Percentiles rank a stretch among this genome's conserved stretches.
phyloP scores from a whole-genome alignment of 2,329 filamentous ascomycete species.

The Fusarium sublunatum region DNA sequence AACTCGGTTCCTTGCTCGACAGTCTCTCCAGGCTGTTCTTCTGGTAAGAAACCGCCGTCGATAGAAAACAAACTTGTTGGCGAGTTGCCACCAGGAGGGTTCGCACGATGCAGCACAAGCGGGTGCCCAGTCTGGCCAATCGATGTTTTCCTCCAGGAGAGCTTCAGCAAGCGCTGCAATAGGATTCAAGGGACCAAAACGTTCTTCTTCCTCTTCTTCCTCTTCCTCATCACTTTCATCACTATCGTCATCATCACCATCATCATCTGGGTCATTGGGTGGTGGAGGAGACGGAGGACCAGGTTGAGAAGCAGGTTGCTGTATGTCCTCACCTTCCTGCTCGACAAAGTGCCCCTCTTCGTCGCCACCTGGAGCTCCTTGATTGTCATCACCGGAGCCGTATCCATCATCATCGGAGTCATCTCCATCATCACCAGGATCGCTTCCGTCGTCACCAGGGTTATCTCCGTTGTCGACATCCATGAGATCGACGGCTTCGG shows the following conservation, averaged over 20 bases:
- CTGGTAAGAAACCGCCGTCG: background rate
- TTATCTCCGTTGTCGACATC: constrained; percentile 1
- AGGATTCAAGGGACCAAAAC: background rate
- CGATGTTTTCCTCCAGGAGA: background rate
- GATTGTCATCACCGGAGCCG: background rate
- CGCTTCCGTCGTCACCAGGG: background rate
- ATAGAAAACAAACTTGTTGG: rapidly evolving
- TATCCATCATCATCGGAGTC: background rate
- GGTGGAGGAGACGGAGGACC: too few relatives aligned
- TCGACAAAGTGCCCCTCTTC: background rate
- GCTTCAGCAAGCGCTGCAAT: rapidly evolving
- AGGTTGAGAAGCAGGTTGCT: too few relatives aligned
- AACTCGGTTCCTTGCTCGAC: rapidly evolving
- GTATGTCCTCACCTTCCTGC: background rate
- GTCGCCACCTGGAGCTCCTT: background rate
- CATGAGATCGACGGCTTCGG: constrained; percentile 1
- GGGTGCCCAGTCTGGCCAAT: background rate
- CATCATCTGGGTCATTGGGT: too few relatives aligned
- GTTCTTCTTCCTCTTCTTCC: too few relatives aligned
- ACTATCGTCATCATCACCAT: too few relatives aligned
- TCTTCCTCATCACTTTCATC: too few relatives aligned
- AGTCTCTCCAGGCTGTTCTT: background rate
- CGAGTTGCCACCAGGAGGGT: background rate
- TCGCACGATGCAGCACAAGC: constrained; percentile 7
- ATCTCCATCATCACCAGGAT: background rate